Percentiles rank a stretch among this genome's conserved stretches.
Conservation (phyloP, 2,329 filamentous ascomycete species). For the Aspergillus sp. region DNA sequence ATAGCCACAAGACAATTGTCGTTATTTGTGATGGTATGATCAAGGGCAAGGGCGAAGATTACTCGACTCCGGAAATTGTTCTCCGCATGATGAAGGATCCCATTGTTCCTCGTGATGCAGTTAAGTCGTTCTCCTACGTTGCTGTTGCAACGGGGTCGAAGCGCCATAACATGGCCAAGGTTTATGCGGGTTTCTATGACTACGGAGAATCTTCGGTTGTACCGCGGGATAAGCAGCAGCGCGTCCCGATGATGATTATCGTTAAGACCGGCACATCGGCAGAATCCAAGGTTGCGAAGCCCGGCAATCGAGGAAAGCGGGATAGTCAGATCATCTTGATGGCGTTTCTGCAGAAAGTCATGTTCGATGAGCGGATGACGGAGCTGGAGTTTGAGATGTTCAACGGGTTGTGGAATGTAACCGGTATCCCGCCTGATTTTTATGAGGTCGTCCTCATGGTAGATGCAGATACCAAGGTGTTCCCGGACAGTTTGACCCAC, state of each 20-base stretch:
- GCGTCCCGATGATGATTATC: constrained; percentile 94
- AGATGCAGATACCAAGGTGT: constrained; percentile 97
- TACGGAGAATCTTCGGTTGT: constrained; percentile 78
- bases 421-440: constrained; percentile 94
- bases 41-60: constrained; percentile 82
- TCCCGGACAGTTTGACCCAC: constrained; percentile 95
- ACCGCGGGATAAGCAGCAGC: constrained; percentile 80
- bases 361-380: constrained; percentile 99
- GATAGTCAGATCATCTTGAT: constrained; percentile 99
- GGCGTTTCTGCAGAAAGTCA: constrained; percentile 99
- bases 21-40: constrained; percentile 97
- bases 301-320: constrained; percentile 95
- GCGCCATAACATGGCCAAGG: constrained; percentile 98
- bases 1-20: constrained; percentile 95
- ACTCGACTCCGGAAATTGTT: constrained; percentile 84
- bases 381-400: constrained; percentile 99
- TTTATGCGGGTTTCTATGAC: constrained; percentile 97
- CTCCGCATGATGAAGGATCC: constrained; percentile 93
- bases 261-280: constrained; percentile 94
- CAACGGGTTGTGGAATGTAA: constrained; percentile 97
- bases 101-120: constrained; percentile 69
- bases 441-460: constrained; percentile 99
- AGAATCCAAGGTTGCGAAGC: constrained; percentile 73
- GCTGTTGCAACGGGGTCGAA: constrained; percentile 93
- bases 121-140: constrained; percentile 88